Evolutionary conservation across 805 yeast species (phyloP).

Genomic region (Cyberlindnera xishuangbannaensis): DNA sequence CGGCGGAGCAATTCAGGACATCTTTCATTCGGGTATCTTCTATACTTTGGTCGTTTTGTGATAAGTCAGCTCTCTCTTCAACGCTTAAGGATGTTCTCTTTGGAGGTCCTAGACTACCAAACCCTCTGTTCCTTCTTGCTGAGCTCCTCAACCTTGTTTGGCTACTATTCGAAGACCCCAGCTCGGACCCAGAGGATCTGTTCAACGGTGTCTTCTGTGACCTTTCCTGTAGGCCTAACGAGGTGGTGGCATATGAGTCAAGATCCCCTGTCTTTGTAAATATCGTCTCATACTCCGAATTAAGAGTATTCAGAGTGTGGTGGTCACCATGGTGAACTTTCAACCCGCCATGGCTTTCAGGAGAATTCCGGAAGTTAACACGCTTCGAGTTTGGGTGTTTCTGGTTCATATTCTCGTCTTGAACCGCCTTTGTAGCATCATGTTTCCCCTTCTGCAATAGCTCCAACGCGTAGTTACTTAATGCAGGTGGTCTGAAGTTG

Average conservation of each 20-base stretch:
- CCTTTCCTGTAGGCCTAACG: conserved; percentile 10
- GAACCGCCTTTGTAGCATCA: background rate
- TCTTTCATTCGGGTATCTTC: conserved; percentile 23
- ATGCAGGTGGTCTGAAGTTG: conserved; percentile 52
- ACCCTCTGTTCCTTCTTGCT: conserved; percentile 24
- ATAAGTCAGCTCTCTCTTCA: conserved; percentile 2
- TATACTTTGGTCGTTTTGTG: conserved; percentile 2
- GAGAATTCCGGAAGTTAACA: conserved; percentile 21
- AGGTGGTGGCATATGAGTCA: conserved; percentile 14
- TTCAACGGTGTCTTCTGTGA: conserved; percentile 19
- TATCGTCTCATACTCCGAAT: conserved; percentile 21
- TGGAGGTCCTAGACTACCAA: conserved; percentile 31
- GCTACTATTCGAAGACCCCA: conserved; percentile 13
- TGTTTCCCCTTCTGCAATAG: conserved; percentile 34
- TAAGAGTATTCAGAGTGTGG: conserved; percentile 15
- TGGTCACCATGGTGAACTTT: conserved; percentile 11
- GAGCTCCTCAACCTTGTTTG: conserved; percentile 24
- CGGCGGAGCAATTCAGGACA: too few species aligned
- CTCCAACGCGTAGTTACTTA: conserved; percentile 54
- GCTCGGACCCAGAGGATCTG: conserved; percentile 9
- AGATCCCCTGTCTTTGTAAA: conserved; percentile 17
- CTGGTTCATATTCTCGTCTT: conserved; percentile 6
- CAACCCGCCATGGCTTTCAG: conserved; percentile 5
- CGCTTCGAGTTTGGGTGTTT: conserved; percentile 12
- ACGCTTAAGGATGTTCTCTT: conserved; percentile 24